These are phyloP conservation scores for Sonneratia alba DNA, from an alignment of 345 rosid species.

Conservation along the genomic window DNA sequence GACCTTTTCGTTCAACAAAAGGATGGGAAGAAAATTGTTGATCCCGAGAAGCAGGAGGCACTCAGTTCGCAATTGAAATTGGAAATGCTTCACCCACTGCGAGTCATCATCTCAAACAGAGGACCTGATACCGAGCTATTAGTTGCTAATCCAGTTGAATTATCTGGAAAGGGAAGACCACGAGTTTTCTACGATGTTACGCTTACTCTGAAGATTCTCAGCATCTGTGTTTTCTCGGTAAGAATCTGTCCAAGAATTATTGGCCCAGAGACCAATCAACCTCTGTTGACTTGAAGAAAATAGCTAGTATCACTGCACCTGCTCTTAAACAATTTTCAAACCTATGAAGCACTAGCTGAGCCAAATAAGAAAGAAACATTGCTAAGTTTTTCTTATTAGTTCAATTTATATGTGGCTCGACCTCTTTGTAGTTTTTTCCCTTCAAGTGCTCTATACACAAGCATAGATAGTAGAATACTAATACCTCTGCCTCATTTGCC, in stretches of 20 bases:
- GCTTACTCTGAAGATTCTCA: conserved; percentile 54
- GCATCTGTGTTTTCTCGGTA: conserved; percentile 77
- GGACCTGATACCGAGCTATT: conserved; percentile 78
- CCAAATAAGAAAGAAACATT: not conserved
- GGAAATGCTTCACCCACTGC: conserved; percentile 78
- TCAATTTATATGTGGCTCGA: too few species aligned
- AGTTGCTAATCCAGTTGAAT: conserved; percentile 83
- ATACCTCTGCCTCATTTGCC: not conserved
- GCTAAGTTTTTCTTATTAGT: not conserved
- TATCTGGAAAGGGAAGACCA: conserved; percentile 79
- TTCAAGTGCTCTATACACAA: not conserved
- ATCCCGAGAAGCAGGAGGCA: conserved; percentile 45
- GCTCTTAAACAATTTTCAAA: not conserved
- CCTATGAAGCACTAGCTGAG: not conserved
- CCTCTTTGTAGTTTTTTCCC: too few species aligned
- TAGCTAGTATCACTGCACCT: too few species aligned
- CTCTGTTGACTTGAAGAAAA: too few species aligned
- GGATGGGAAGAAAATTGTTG: conserved; percentile 65
- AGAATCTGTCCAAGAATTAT: conserved; percentile 9
- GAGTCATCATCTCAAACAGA: conserved; percentile 57
- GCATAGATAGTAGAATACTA: not conserved
- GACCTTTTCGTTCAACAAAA: conserved; percentile 75
- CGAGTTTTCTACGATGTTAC: conserved; percentile 80
- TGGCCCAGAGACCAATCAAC: too few species aligned
- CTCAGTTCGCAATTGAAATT: conserved; percentile 48